phyloP scores from a whole-genome alignment of 139 green algal species.

The Medakamo hakoo region DNA sequence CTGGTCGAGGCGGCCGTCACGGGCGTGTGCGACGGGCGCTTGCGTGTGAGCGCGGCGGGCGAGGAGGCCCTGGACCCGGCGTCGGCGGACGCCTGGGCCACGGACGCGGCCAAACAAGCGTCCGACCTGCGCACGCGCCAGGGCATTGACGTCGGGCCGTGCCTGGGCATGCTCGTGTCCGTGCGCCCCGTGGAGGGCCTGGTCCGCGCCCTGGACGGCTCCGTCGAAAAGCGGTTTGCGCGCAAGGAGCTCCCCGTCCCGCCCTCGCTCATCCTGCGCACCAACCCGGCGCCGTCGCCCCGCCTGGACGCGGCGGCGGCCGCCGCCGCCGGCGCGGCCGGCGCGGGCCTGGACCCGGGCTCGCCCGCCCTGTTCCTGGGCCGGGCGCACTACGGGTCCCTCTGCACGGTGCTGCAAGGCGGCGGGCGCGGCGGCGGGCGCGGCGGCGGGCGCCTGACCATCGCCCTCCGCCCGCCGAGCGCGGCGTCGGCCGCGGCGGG shows the following conservation, averaged over 20 bases:
- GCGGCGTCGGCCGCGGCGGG: constrained; percentile 9
- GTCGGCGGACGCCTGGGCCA: neutral
- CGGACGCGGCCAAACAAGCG: neutral
- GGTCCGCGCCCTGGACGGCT: constrained; percentile 51
- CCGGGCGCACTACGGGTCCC: constrained; percentile 54
- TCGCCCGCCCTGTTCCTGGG: constrained; percentile 46
- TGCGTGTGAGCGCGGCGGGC: neutral
- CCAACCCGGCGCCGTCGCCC: constrained; percentile 31
- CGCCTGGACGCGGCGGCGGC: constrained; percentile 22
- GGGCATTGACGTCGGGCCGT: constrained; percentile 40
- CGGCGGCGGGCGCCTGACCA: constrained; percentile 5
- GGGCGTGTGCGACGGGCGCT: constrained; percentile 15
- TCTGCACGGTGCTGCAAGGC: constrained; percentile 44
- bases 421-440: constrained; percentile 9
- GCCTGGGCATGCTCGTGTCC: constrained; percentile 37
- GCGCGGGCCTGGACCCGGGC: constrained; percentile 15
- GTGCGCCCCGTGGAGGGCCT: constrained; percentile 51
- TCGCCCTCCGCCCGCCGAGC: constrained; percentile 16
- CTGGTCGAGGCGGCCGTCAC: constrained; percentile 51
- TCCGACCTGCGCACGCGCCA: neutral
- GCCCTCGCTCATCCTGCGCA: constrained; percentile 23
- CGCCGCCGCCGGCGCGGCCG: neutral
- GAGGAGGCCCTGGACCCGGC: no score
- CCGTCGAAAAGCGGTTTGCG: constrained; percentile 59
- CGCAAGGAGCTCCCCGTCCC: constrained; percentile 44